Percentiles rank a stretch among this genome's conserved stretches.
phyloP scores from a whole-genome alignment of 441 rosid species.

The Arabidopsis hybrid region DNA sequence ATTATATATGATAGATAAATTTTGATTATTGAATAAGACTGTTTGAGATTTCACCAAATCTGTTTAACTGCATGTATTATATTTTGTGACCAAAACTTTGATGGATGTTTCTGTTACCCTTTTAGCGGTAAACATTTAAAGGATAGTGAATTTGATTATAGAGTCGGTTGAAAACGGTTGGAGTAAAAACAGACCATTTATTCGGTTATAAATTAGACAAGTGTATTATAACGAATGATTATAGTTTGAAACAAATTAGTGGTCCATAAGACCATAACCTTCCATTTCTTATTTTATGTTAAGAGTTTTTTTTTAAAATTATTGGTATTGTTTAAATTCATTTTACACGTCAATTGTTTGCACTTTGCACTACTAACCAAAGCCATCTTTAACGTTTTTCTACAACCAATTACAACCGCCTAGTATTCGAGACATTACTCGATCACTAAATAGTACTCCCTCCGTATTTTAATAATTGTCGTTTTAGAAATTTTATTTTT shows the following conservation, averaged over 20 bases:
- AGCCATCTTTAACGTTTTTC: background rate
- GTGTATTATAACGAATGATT: background rate
- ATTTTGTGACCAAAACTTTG: background rate
- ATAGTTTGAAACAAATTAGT: background rate
- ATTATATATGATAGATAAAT: background rate
- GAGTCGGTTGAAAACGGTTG: background rate
- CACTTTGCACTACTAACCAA: background rate
- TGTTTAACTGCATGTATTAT: conserved; percentile 18
- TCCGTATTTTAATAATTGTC: no score
- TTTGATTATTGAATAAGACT: background rate
- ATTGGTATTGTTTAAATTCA: background rate
- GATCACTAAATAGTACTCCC: no score
- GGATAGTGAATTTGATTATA: conserved; percentile 11
- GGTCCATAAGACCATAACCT: background rate
- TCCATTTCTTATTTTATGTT: background rate
- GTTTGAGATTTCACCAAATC: conserved; percentile 14
- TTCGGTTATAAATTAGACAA: background rate
- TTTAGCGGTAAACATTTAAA: background rate
- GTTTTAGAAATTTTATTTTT: no score
- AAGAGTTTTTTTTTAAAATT: no score
- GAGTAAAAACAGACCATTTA: background rate
- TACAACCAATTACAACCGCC: background rate
- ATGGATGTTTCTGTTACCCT: background rate
- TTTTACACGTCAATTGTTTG: no score
- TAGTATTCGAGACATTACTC: no score